Base-by-base conservation (phyloP, 2,329 filamentous ascomycete genomes). In the Diaporthe longicolla region DNA sequence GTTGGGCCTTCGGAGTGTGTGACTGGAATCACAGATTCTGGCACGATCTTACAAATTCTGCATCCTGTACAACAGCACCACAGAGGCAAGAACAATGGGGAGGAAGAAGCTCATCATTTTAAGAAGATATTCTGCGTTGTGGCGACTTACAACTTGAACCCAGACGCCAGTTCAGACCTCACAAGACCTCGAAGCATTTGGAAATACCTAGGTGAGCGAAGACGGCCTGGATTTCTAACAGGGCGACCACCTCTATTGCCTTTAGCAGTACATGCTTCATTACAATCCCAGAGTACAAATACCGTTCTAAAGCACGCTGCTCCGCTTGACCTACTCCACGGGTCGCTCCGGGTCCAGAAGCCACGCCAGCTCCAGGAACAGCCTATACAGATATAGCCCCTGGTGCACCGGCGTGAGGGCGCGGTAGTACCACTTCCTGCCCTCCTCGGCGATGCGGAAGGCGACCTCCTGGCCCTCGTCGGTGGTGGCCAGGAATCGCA, bases 361-460 rank as follows among this genome's bases (percentile, higher is more conserved):
- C 65, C 86, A 82, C 24, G 82, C 83, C 66, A 87, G 85, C 83
- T 93, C 91, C 32, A 93, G 78, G 77, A 93, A 75, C 73, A 93
- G 78, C 66, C 92, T 83, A 77, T 92, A 92, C 37, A 89, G 84
- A 83, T 91, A 92, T 2, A 89, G 84, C 37, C 87, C 85, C 77
- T 91, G 86, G 78, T 93, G 91, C 50, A 89, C 86, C 58, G 89
- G 88, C 55, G 91, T 79, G 45, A 93, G 77, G 15, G 87, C 87
- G 77, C 83, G 86, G 0, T 77, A 78, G 61, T 86, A 87, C 91
- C 91, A 93, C 11, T 85, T 83, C 11, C 84, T 82, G 0, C 91
- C 90, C 10, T 82, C 79, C 65, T 87, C 83, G 0, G 90, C 91
- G 74, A 93, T 87, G 37, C 83, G 80, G 37, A 81, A 80, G 0